Base-by-base conservation (phyloP, 2,329 filamentous ascomycete species). In the Fusarium sambucinum region DNA sequence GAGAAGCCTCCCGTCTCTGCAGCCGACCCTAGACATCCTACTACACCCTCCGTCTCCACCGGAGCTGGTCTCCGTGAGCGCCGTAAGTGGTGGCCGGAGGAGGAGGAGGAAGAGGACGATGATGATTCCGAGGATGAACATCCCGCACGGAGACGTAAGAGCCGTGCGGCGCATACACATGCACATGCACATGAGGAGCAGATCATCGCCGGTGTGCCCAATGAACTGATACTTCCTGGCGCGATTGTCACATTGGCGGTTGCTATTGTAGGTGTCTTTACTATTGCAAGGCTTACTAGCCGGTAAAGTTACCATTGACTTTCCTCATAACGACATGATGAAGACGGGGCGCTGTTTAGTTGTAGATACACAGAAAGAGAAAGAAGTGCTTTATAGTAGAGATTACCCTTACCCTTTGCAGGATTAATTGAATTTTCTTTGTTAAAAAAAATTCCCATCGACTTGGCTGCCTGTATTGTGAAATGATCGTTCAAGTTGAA, bases 221-320 rank as follows among this genome's bases (percentile, higher is more conserved):
- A 99, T 76, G 96, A 99, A 75, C 84, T 98, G 55, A 84, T 99
- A 19, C 86, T 98, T 41, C 96, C 96, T 0, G 96, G 96, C 70
- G 96, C 96, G 21, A 95, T 99, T 77, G 94, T 96, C 59, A 94
- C 94, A n/a, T 82, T 99, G 75, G 96, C 95, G 12, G 93, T 96
- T 42, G 94, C 97, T 37, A 97, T 99, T 79, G 86, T 96, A 40
- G 93, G 92, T 69, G 95, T 98, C 13, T 99, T 99, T 81, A 90
- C 94, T 41, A 89, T 99, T 74, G 90, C 92, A 63, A 89, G 94
- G 69, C 82, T 90, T 66, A 83, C 84, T 35, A 86, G 83, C 79
- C 80, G 85, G 76, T 87, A 81, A 76, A 71, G 66, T 35, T 46
- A 70, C 44, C 46, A 53, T 55, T 63, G 57, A 64, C 58, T 56